Percentiles rank a stretch among this genome's conserved stretches.
These are phyloP conservation scores for Sporothrix curviconia DNA, from an alignment of 2,329 filamentous ascomycete genomes.

Conservation along the genomic window DNA sequence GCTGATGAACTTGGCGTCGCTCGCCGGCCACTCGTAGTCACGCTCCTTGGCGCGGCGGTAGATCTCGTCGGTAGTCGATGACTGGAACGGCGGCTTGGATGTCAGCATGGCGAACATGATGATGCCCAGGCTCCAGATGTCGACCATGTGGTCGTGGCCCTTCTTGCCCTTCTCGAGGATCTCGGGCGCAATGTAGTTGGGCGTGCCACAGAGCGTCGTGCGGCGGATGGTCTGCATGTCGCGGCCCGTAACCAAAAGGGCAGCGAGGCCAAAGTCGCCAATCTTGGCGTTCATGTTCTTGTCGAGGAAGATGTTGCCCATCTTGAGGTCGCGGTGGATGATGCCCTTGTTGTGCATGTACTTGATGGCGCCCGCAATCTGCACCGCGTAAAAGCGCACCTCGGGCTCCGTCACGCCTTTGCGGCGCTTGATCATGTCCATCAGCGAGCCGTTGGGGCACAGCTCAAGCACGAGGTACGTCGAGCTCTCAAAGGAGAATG, in stretches of 20 bases:
- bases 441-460: constrained; percentile 90
- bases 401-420: constrained; percentile 89
- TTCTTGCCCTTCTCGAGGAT: constrained; percentile 91
- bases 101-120: constrained; percentile 98
- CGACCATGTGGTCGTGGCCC: constrained; percentile 95
- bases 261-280: constrained; percentile 92
- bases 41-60: constrained; percentile 64
- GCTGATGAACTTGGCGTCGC: constrained; percentile 64
- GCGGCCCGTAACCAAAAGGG: constrained; percentile 81
- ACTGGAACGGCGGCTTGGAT: constrained; percentile 94
- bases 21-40: constrained; percentile 73
- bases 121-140: constrained; percentile 96
- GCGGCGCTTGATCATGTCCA: constrained; percentile 94
- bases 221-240: constrained; percentile 79
- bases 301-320: constrained; percentile 96
- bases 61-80: constrained; percentile 78
- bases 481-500: constrained; percentile 81
- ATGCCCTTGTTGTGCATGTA: constrained; percentile 96
- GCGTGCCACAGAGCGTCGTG: constrained; percentile 92
- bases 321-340: constrained; percentile 94
- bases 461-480: constrained; percentile 93
- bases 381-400: constrained; percentile 86
- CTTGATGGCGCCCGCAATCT: constrained; percentile 94
- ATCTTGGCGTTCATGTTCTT: constrained; percentile 95
- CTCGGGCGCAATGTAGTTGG: constrained; percentile 96